Base-by-base conservation (phyloP, 1,284 basidiomycete species). In the Lignosus rhinocerotis region DNA sequence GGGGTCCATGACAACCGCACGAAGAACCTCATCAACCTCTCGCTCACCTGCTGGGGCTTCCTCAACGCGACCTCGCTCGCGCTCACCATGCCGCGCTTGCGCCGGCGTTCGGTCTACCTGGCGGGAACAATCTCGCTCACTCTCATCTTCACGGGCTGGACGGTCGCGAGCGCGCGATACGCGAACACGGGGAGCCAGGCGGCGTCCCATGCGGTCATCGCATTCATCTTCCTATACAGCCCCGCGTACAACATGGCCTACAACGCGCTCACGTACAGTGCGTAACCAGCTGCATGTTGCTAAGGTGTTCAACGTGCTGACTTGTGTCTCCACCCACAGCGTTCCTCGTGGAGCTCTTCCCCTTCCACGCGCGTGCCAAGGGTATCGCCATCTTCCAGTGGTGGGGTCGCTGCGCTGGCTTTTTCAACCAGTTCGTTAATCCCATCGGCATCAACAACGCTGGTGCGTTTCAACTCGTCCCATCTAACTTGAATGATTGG, bases 391-490 rank as follows among this genome's bases (percentile, higher is more conserved):
- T 86, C 39, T 85, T 83, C 74, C 80, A 83, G 62, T 87, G 84
- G 85, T 84, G 66, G 69, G 74, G 80, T 47, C 79, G 82, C 41
- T 73, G 76, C 38, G 80, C 83, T 3, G 76, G 79, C 5, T 82
- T 82, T 9, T 86, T 90, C 76, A 91, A 88, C 69, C 85, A 88
- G 68, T 90, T 87, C 66, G 81, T 88, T 57, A 90, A 90, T 70
- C 87, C 88, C 2, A 82, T 86, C 73, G 85, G 83, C 2, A 81
- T 87, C 49, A 72, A 67, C 25, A 80, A 81, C 48, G 78, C 82
- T 50, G 78, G 75, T 70, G 67, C 21, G 64, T 51, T 59, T 61
- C 16, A 1, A 1, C n/a, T 30, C 48, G 17, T 4, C 14, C 19
- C 17, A 17, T 11, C 8, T 1, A 2, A 1, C 16, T 6, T n/a